Evolutionary conservation across 208 protist genomes (phyloP).

Genomic region (Tritrichomonas foetus): DNA sequence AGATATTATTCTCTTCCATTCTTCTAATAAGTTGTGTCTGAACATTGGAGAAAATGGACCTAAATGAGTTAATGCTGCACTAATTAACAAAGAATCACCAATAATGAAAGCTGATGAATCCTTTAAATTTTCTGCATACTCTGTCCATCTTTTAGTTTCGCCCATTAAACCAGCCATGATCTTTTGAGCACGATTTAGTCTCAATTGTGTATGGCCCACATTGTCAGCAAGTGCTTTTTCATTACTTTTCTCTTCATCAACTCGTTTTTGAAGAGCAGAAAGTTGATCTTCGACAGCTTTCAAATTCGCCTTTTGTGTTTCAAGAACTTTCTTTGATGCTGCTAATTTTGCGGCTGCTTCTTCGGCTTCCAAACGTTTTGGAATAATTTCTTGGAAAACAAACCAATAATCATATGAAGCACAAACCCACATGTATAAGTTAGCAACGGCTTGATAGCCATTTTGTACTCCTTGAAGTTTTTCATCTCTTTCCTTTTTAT

Average conservation of each 20-base stretch:
- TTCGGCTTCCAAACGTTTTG: slow-evolving; percentile 81
- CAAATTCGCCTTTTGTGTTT: slow-evolving; percentile 57
- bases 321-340: slow-evolving; percentile 36
- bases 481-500: slow-evolving; percentile 55
- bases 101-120: slow-evolving; percentile 58
- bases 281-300: slow-evolving; percentile 86
- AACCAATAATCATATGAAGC: slow-evolving; percentile 67
- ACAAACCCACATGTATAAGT: slow-evolving; percentile 61
- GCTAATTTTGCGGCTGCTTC: slow-evolving; percentile 73
- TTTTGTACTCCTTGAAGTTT: not conserved
- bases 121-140: slow-evolving; percentile 62
- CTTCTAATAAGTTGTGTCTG: slow-evolving; percentile 75
- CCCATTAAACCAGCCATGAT: slow-evolving; percentile 83
- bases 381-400: slow-evolving; percentile 87
- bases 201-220: slow-evolving; percentile 44
- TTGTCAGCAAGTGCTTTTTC: slow-evolving; percentile 58
- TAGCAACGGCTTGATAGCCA: slow-evolving; percentile 53
- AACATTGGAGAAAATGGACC: slow-evolving; percentile 89
- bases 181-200: slow-evolving; percentile 69
- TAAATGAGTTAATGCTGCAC: slow-evolving; percentile 92
- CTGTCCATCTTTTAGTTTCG: slow-evolving; percentile 84
- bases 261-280: slow-evolving; percentile 72
- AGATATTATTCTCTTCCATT: slow-evolving; percentile 78
- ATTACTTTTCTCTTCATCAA: slow-evolving; percentile 81
- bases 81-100: slow-evolving; percentile 86